Base-by-base conservation (phyloP, 805 yeast genomes). In the Saturnispora silvae region DNA sequence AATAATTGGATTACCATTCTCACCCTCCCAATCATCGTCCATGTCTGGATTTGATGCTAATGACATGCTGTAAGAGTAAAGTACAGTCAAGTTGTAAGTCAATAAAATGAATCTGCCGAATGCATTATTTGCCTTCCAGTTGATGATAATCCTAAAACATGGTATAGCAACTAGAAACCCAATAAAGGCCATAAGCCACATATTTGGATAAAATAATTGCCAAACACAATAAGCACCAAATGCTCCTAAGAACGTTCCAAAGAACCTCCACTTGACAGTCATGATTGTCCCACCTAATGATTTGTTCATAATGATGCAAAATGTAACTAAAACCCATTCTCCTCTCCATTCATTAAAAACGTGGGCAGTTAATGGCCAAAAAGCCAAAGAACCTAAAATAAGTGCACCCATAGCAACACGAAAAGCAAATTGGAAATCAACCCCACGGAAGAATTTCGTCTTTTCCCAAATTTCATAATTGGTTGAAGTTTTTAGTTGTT, bases 291-390 rank as follows among this genome's bases (percentile, higher is more conserved):
- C 94, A 8, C 95, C 95, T 4, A 82, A 60, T 1, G 87, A 78
- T 49, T 81, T 81, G 47, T 79, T 81, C 89, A 83, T 82, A 63
- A 83, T 81, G 38, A 83, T 78, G 47, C 83, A 76, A 47, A 75
- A 83, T 0, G 86, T 77, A n/a, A 81, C 81, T 27, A 83, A 57
- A 0, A 85, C 77, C 95, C 95, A 83, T 53, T 83, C 95, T 13
- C 81, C 79, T 45, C 87, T 60, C 85, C 84, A 81, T 29, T 63
- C 66, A 33, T 60, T 67, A 48, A 82, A 84, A 1, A 52, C 43
- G 4, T 63, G 61, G 35, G 76, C 63, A 0, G 85, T 72, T 10
- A 53, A 50, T 3, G 77, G 76, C 20, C 72, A 50, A 47, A 75
- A 82, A 2, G 94, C 94, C 38, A 84, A 75, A 0, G 71, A 46